Evolutionary conservation across 2,329 filamentous ascomycete genomes (phyloP).

Genomic region (Rhynchosporium agropyri): DNA sequence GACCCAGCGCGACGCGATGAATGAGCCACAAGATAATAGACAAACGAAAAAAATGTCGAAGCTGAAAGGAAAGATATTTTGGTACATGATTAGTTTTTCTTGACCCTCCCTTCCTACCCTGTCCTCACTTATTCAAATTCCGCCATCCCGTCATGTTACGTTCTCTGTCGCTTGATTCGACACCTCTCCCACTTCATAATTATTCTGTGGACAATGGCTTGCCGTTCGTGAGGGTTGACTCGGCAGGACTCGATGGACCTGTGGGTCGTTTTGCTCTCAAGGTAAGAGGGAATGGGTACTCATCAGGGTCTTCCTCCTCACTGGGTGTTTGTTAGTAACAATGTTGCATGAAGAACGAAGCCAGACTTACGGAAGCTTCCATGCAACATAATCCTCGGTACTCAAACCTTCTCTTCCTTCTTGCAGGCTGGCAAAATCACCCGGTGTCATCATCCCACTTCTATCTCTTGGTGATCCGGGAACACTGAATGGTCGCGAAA

Average conservation of each 20-base stretch:
- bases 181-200: conserved; percentile 8
- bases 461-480: conserved; percentile 90
- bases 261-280: conserved; percentile 51
- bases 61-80: conserved; percentile 6
- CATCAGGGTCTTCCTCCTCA: conserved; percentile 89
- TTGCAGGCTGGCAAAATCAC: conserved; percentile 94
- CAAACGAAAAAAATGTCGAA: conserved; percentile 2
- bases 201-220: conserved; percentile 11
- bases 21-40: background rate
- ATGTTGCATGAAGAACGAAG: background rate
- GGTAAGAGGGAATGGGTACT: conserved; percentile 72
- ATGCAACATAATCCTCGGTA: conserved; percentile 97
- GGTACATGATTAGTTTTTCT: conserved; percentile 15
- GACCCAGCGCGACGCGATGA: conserved; percentile 8
- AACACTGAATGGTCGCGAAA: conserved; percentile 89
- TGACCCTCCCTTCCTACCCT: conserved; percentile 1
- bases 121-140: conserved; percentile 3
- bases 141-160: background rate
- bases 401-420: conserved; percentile 90
- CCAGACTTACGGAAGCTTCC: conserved; percentile 90
- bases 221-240: conserved; percentile 38
- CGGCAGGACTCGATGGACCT: conserved; percentile 40
- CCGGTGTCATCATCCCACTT: conserved; percentile 97
- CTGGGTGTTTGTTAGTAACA: conserved; percentile 49
- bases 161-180: background rate